Conservation (phyloP, 345 rosid genomes). For the Dovyalis caffra region DNA sequence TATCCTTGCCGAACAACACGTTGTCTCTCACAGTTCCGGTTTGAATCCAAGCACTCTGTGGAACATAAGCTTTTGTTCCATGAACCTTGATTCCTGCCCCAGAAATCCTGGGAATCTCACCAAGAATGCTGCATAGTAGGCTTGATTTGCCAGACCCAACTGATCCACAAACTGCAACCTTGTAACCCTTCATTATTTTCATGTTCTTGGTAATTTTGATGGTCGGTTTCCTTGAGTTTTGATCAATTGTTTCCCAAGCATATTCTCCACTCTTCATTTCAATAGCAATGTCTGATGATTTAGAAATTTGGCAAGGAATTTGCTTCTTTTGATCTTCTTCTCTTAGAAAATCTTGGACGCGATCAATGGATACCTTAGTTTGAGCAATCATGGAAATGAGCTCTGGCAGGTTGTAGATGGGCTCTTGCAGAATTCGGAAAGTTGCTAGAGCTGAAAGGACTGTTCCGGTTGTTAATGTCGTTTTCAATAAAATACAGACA, state of each 20-base stretch:
- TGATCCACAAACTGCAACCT: constrained; percentile 70
- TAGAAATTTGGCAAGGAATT: not conserved
- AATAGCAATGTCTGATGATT: constrained; percentile 17
- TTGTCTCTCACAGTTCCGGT: constrained; percentile 70
- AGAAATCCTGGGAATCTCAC: constrained; percentile 66
- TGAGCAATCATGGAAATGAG: constrained; percentile 57
- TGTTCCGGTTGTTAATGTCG: constrained; percentile 40
- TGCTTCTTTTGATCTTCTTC: constrained; percentile 40
- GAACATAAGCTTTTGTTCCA: constrained; percentile 65
- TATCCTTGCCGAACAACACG: constrained; percentile 50
- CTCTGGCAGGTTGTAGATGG: constrained; percentile 62
- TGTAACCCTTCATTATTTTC: constrained; percentile 42
- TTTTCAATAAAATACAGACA: constrained; percentile 44
- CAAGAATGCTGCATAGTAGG: constrained; percentile 61
- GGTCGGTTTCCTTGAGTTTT: constrained; percentile 25
- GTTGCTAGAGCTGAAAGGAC: constrained; percentile 66
- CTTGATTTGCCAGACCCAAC: constrained; percentile 81
- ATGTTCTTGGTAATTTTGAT: constrained; percentile 36
- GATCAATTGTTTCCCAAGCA: constrained; percentile 39
- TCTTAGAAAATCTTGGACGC: constrained; percentile 39
- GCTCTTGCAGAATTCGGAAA: constrained; percentile 59
- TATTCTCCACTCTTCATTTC: constrained; percentile 47
- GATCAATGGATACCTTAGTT: constrained; percentile 52
- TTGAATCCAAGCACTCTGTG: constrained; percentile 84
- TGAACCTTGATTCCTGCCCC: constrained; percentile 48